Percentiles rank a stretch among this genome's conserved stretches.
phyloP scores from a whole-genome alignment of 306 rosid species.

The Mimosa bimucronata region DNA sequence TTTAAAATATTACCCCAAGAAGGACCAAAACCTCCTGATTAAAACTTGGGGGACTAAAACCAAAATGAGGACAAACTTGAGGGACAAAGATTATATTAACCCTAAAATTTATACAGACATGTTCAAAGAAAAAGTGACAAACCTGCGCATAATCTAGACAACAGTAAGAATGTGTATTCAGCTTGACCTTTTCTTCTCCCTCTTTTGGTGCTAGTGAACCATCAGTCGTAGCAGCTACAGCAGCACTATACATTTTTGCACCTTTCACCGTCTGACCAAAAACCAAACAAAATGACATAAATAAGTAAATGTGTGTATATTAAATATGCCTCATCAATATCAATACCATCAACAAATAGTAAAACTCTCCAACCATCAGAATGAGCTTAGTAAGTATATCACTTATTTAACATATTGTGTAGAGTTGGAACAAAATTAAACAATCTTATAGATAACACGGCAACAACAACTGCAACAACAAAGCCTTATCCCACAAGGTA shows the following conservation, averaged over 20 bases:
- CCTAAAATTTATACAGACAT: conserved; percentile 22
- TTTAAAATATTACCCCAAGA: too few species aligned
- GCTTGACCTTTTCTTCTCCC: conserved; percentile 95
- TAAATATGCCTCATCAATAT: not conserved
- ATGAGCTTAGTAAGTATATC: not conserved
- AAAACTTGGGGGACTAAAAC: too few species aligned
- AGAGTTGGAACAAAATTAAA: conserved; percentile 5
- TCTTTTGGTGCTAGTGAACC: conserved; percentile 63
- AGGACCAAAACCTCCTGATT: too few species aligned
- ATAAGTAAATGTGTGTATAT: not conserved
- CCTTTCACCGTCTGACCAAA: conserved; percentile 92
- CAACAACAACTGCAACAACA: not conserved
- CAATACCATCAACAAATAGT: conserved; percentile 4
- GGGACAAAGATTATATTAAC: too few species aligned
- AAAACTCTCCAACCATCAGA: not conserved
- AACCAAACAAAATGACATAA: conserved; percentile 18
- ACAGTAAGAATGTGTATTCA: conserved; percentile 91
- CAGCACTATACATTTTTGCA: conserved; percentile 88
- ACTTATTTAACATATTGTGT: conserved; percentile 10
- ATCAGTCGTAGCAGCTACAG: conserved; percentile 89
- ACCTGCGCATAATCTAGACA: conserved; percentile 90
- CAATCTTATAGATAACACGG: not conserved
- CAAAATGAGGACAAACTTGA: too few species aligned
- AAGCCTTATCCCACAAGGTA: too few species aligned
- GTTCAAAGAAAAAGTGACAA: conserved; percentile 31